A percentile compares a stretch with the other conserved stretches of the same genome.
Conservation (phyloP, 768 basidiomycete species). For the Leucocoprinus leucothites region DNA sequence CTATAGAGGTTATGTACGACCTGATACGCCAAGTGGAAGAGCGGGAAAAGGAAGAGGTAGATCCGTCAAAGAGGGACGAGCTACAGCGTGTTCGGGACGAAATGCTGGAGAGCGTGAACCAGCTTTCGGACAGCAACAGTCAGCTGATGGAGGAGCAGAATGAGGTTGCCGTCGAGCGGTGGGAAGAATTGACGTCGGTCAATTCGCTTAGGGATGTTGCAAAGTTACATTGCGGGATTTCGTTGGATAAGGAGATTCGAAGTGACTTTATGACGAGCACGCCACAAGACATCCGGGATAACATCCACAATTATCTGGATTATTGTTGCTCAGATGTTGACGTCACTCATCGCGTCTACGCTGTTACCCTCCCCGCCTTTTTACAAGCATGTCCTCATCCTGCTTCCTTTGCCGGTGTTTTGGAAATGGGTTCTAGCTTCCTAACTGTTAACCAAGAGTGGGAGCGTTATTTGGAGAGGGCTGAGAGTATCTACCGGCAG, state of each 20-base stretch:
- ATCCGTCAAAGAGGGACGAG: slow-evolving; percentile 43
- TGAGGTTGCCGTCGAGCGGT: slow-evolving; percentile 54
- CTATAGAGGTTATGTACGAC: slow-evolving; percentile 52
- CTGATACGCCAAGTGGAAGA: slow-evolving; percentile 41
- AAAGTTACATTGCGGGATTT: slow-evolving; percentile 80
- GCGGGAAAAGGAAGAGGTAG: slow-evolving; percentile 44
- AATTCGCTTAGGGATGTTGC: slow-evolving; percentile 94
- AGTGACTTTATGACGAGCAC: slow-evolving; percentile 72
- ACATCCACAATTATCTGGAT: slow-evolving; percentile 68
- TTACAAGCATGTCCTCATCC: slow-evolving; percentile 84
- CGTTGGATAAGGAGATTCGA: slow-evolving; percentile 74
- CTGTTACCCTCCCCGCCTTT: slow-evolving; percentile 77
- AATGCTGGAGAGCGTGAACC: slow-evolving; percentile 36
- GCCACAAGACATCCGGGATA: slow-evolving; percentile 59
- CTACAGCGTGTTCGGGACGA: slow-evolving; percentile 31
- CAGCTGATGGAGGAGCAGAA: slow-evolving; percentile 17
- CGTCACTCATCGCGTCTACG: slow-evolving; percentile 81
- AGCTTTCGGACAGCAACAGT: slow-evolving; percentile 15
- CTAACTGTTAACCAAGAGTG: slow-evolving; percentile 88
- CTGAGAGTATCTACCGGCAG: slow-evolving; percentile 69
- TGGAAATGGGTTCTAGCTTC: slow-evolving; percentile 91
- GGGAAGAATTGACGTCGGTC: slow-evolving; percentile 91
- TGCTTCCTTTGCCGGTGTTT: slow-evolving; percentile 86
- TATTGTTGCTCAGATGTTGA: slow-evolving; percentile 88
- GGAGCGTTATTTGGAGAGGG: slow-evolving; percentile 76